Evolutionary conservation across 2,329 filamentous ascomycete genomes (phyloP).

Genomic region (Xylaria arbuscula): DNA sequence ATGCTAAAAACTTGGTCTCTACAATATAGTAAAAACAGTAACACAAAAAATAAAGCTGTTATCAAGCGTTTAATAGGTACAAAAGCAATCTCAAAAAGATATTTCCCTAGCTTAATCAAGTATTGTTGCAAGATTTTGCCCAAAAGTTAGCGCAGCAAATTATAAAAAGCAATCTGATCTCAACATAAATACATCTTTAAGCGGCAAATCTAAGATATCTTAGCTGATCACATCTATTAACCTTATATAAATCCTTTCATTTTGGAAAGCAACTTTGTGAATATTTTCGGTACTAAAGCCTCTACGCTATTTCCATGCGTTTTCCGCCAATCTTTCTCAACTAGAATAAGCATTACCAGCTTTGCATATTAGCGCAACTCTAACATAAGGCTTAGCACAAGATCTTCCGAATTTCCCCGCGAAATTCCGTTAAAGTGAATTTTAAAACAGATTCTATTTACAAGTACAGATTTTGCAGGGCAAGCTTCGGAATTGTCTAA

Average conservation of each 20-base stretch:
- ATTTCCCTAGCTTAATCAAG: no score
- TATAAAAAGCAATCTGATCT: no score
- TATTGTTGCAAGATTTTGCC: no score
- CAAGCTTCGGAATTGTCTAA: not conserved
- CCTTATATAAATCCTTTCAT: not conserved
- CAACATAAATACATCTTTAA: not conserved
- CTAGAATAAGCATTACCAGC: not conserved
- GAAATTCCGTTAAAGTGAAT: not conserved
- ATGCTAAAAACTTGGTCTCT: not conserved
- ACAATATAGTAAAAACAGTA: not conserved
- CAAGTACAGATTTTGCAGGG: no score
- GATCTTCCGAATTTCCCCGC: conserved; percentile 29
- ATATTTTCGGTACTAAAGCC: not conserved
- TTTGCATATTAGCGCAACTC: not conserved
- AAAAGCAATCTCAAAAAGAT: no score
- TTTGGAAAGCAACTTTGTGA: not conserved
- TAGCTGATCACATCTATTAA: not conserved
- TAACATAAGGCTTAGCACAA: not conserved
- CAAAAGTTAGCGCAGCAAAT: no score
- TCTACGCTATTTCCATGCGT: not conserved
- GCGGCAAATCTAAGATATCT: not conserved
- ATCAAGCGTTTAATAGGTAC: no score
- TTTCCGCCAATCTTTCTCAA: not conserved
- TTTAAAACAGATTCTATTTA: not conserved
- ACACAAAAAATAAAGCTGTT: no score